Conservation (phyloP, 305 asterid genomes). For the Caryopteris hybrid region DNA sequence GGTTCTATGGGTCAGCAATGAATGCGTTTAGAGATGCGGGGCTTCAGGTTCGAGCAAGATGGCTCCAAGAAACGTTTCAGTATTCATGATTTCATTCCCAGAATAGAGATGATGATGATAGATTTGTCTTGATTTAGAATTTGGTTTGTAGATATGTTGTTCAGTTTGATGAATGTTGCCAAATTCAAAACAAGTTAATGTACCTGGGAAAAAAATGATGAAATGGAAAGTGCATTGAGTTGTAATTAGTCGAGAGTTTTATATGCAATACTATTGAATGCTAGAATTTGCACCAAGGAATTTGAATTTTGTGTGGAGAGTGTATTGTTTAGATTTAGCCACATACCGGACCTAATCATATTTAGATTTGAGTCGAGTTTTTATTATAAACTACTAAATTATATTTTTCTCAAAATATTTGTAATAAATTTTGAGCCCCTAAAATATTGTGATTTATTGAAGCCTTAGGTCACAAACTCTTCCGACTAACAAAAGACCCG, state of each 20-base stretch:
- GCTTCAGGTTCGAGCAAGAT: constrained; percentile 43
- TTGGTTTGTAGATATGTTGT: neutral
- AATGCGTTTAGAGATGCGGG: constrained; percentile 80
- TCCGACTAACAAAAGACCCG: too few species aligned
- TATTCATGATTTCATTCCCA: constrained; percentile 11
- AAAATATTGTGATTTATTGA: too few species aligned
- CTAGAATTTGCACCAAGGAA: too few species aligned
- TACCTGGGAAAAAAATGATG: neutral
- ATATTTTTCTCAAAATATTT: too few species aligned
- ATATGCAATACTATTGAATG: too few species aligned
- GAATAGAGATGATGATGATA: neutral
- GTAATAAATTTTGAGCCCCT: too few species aligned
- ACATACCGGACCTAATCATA: too few species aligned
- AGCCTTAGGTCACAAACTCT: too few species aligned
- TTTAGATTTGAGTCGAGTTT: too few species aligned
- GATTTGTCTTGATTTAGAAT: neutral
- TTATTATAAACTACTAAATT: too few species aligned
- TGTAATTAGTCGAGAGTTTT: neutral
- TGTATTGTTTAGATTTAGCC: too few species aligned
- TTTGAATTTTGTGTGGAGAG: too few species aligned
- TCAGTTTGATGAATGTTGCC: neutral
- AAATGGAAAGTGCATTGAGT: neutral
- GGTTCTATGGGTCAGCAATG: constrained; percentile 71
- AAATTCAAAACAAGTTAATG: neutral
- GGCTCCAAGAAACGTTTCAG: constrained; percentile 56